These are phyloP conservation scores for Penicillium sp. DNA, from an alignment of 2,329 filamentous ascomycete genomes.

Conservation along the genomic window DNA sequence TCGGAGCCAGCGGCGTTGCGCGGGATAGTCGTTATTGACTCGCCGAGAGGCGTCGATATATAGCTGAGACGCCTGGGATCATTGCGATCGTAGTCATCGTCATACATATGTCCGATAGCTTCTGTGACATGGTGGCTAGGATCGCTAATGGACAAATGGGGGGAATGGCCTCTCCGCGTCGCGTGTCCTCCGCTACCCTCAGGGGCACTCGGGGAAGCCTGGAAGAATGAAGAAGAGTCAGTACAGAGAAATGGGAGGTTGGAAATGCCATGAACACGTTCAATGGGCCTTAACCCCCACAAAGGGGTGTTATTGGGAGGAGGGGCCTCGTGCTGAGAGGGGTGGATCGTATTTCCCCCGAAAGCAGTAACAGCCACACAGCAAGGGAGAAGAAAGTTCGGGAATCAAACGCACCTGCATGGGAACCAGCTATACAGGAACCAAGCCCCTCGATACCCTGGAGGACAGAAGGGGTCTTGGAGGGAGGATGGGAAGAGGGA, in stretches of 20 bases:
- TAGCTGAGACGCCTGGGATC: conserved; percentile 73
- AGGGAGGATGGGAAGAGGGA: conserved; percentile 20
- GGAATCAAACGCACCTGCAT: conserved; percentile 38
- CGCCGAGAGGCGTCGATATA: conserved; percentile 52
- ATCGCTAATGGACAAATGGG: conserved; percentile 73
- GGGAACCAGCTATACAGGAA: conserved; percentile 31
- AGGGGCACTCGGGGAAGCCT: conserved; percentile 44
- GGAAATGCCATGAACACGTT: not conserved
- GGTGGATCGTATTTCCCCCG: not conserved
- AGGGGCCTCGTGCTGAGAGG: conserved; percentile 3
- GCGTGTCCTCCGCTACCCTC: conserved; percentile 48
- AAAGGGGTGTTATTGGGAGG: not conserved
- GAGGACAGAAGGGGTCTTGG: conserved; percentile 25
- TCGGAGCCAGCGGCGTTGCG: conserved; percentile 29
- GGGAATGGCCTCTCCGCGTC: conserved; percentile 56
- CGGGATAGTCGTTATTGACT: conserved; percentile 43
- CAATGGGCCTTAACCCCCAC: not conserved
- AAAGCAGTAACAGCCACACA: not conserved
- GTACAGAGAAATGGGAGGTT: not conserved
- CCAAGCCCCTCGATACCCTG: conserved; percentile 26
- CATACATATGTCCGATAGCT: conserved; percentile 87
- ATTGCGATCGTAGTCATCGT: conserved; percentile 63
- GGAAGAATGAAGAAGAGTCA: conserved; percentile 11
- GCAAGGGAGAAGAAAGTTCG: conserved; percentile 5
- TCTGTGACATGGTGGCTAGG: conserved; percentile 93